Conservation (phyloP, 257 asterid genomes). For the Gentiana dahurica region DNA sequence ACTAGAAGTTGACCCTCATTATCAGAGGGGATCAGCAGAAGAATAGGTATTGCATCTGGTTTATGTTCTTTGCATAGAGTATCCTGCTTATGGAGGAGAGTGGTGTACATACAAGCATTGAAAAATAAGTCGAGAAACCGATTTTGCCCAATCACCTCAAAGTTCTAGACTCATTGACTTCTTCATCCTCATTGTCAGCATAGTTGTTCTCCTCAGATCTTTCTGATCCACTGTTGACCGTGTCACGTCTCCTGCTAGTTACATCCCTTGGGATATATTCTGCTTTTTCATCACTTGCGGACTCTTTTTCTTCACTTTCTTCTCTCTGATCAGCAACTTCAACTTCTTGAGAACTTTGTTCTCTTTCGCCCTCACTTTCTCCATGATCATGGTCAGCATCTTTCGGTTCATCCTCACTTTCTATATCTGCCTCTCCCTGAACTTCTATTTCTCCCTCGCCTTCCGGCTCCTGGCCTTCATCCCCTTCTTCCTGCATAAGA, state of each 20-base stretch:
- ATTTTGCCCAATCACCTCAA: conserved; percentile 36
- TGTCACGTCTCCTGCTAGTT: conserved; percentile 66
- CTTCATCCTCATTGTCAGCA: conserved; percentile 69
- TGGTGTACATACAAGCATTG: background rate
- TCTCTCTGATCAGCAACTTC: conserved; percentile 72
- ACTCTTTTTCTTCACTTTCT: conserved; percentile 66
- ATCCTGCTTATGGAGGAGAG: background rate
- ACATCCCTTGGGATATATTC: conserved; percentile 55
- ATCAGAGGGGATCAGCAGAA: too few species aligned
- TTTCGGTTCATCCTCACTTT: conserved; percentile 66
- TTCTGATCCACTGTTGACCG: conserved; percentile 73
- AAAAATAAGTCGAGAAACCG: background rate
- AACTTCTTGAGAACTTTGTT: conserved; percentile 69
- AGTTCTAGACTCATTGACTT: conserved; percentile 66
- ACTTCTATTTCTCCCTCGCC: conserved; percentile 56
- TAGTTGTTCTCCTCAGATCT: conserved; percentile 69
- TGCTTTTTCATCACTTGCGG: conserved; percentile 69
- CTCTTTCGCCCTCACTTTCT: conserved; percentile 84
- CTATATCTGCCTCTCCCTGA: conserved; percentile 59
- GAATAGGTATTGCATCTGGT: too few species aligned
- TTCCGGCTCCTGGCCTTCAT: conserved; percentile 50
- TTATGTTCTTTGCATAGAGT: background rate
- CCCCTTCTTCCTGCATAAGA: conserved; percentile 55
- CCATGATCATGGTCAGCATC: conserved; percentile 46
- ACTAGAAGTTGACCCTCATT: too few species aligned